Percentiles rank a stretch among this genome's conserved stretches.
phyloP scores from a whole-genome alignment of 768 basidiomycete genomes.

The Termitomyces sp. region DNA sequence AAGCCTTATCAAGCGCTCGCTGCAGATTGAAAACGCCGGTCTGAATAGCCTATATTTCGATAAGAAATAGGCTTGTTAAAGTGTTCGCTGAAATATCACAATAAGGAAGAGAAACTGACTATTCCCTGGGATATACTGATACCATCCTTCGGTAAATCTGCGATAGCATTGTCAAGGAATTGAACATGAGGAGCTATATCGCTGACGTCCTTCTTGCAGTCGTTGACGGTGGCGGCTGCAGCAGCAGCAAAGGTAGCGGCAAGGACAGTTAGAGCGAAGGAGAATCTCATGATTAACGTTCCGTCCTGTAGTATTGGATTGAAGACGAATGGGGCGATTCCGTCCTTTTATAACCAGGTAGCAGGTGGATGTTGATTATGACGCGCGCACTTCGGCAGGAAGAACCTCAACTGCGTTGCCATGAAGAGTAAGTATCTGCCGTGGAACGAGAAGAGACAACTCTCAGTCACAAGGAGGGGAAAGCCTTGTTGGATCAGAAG shows the following conservation, averaged over 20 bases:
- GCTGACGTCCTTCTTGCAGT: constrained; percentile 11
- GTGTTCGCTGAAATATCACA: not conserved
- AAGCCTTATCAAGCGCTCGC: constrained; percentile 23
- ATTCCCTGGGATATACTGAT: constrained; percentile 24
- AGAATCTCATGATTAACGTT: constrained; percentile 12
- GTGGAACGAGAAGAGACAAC: no score
- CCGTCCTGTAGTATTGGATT: not conserved
- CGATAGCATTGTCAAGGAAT: constrained; percentile 10
- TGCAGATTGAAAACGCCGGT: constrained; percentile 21
- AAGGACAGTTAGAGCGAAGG: constrained; percentile 1
- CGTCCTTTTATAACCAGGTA: not conserved
- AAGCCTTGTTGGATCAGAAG: no score
- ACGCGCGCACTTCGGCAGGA: no score
- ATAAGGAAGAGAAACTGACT: constrained; percentile 17
- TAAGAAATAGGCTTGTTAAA: not conserved
- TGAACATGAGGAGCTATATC: constrained; percentile 1
- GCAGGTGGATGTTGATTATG: not conserved
- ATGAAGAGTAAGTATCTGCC: no score
- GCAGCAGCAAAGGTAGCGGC: constrained; percentile 4
- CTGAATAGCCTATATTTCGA: constrained; percentile 24
- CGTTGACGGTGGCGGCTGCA: not conserved
- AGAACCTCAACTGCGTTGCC: no score
- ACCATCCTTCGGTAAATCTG: constrained; percentile 15
- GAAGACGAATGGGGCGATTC: no score
- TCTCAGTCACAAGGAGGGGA: no score